These are phyloP conservation scores for rapeseed (Brassica napus) DNA, from an alignment of 345 rosid genomes.

Conservation along the genomic window DNA sequence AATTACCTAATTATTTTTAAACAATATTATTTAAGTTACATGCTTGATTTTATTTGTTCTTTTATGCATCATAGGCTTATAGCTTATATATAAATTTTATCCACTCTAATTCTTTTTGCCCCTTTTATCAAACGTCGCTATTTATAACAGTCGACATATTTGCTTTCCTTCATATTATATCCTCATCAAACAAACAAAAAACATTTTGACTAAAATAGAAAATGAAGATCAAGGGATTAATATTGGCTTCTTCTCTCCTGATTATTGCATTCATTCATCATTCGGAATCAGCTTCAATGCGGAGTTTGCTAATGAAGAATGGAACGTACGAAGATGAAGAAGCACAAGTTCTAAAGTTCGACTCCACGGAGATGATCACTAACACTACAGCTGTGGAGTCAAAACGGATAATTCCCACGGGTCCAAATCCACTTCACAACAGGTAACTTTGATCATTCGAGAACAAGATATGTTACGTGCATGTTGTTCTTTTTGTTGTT, in stretches of 20 bases:
- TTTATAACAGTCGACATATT: constrained; percentile 22
- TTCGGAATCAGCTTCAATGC: constrained; percentile 34
- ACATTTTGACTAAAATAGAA: neutral
- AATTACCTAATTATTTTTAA: constrained; percentile 27
- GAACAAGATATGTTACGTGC: constrained; percentile 17
- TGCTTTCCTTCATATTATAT: constrained; percentile 16
- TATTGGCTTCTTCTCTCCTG: constrained; percentile 32
- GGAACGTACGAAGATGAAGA: constrained; percentile 18
- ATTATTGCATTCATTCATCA: constrained; percentile 28
- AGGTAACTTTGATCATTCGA: constrained; percentile 25
- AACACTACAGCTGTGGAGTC: constrained; percentile 29
- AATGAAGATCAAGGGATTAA: constrained; percentile 32
- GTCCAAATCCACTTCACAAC: constrained; percentile 42
- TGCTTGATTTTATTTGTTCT: neutral
- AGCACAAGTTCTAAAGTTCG: neutral
- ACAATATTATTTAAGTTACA: neutral
- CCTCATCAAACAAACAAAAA: constrained; percentile 21
- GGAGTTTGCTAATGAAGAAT: constrained; percentile 28
- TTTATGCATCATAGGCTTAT: constrained; percentile 1
- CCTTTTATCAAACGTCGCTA: constrained; percentile 36
- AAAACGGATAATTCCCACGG: constrained; percentile 37
- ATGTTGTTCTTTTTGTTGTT: neutral
- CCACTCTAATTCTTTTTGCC: constrained; percentile 35
- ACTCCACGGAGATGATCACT: neutral
- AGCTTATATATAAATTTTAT: constrained; percentile 24